Base-by-base conservation (phyloP, 371 early-diverging fungal genomes). In the Globomyces sp. region DNA sequence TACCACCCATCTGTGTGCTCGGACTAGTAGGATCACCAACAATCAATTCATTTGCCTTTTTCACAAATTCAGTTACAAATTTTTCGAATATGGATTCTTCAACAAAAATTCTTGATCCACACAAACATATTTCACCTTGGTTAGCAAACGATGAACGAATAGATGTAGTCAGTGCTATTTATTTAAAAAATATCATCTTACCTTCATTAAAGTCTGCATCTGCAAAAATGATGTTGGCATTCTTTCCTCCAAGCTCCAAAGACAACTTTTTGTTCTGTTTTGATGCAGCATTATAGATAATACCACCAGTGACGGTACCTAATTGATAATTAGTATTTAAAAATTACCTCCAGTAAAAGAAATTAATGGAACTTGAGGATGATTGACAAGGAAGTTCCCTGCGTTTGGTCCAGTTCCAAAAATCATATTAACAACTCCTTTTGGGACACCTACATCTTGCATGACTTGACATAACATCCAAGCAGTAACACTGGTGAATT, bases 361-460 rank as follows among this genome's bases (percentile, higher is more conserved):
- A 46, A 91, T 76, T 3, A 86, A 66, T 0, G 85, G 84, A 34
- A 91, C 87, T 49, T 83, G 74, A 24, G 79, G 78, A 69, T 91
- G 91, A 48, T 69, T 72, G 37, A 89, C 87, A 2, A 91, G 77
- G 1, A 86, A 77, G 24, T 80, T 71, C 1, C 92, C 91, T 0
- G 86, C 88, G 1, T 68, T 72, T n/a, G 70, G 66, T 2, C 82
- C 78, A 51, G 41, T 58, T 4, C 91, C 91, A 78, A 90, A 91
- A 42, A 91, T 86, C 76, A 91, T 84, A 71, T 91, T 91, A 60
- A 89, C 83, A 13, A 91, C 91, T 41, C 92, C 92, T 3, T 73
- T 68, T 0, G 92, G 91, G 1, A 91, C 69, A 2, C 86, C 87
- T 11, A 87, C 90, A 5, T 87, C 82, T 24, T 77, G 68, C 11